phyloP scores from a whole-genome alignment of 108 stramenopile genomes.

The Fistulifera solaris region DNA sequence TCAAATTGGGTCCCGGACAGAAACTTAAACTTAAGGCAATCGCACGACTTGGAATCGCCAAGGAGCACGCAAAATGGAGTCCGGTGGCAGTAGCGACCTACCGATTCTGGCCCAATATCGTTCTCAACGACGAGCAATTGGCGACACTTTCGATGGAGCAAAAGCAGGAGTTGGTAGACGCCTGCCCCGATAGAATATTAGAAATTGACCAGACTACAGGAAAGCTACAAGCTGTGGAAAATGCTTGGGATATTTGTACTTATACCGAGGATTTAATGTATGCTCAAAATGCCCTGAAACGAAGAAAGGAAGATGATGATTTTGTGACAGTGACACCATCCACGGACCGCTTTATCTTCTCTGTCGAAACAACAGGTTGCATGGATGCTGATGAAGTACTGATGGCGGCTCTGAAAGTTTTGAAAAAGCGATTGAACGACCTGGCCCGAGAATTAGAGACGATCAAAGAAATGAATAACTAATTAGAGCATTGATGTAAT shows the following conservation, averaged over 20 bases:
- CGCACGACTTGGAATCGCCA: constrained; percentile 91
- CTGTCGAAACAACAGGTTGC: constrained; percentile 77
- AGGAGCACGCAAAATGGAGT: constrained; percentile 98
- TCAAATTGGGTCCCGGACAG: constrained; percentile 93
- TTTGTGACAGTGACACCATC: constrained; percentile 66
- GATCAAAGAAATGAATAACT: constrained; percentile 48
- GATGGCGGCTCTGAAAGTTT: constrained; percentile 56
- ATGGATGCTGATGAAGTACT: constrained; percentile 86
- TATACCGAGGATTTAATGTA: constrained; percentile 75
- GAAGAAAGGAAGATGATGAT: constrained; percentile 75
- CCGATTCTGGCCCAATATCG: constrained; percentile 87
- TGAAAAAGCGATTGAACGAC: constrained; percentile 74
- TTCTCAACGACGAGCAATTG: constrained; percentile 80
- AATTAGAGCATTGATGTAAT: too few species aligned
- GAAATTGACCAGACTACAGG: constrained; percentile 69
- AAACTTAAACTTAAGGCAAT: constrained; percentile 85
- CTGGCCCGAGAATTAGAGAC: constrained; percentile 77
- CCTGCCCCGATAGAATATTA: constrained; percentile 83
- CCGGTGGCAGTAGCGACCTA: constrained; percentile 94
- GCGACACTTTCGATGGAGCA: constrained; percentile 82
- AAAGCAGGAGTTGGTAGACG: constrained; percentile 77
- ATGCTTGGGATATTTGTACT: constrained; percentile 76
- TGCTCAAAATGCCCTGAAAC: constrained; percentile 67
- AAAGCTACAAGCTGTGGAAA: constrained; percentile 51
- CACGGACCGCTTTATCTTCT: constrained; percentile 73